phyloP scores from a whole-genome alignment of 2,329 filamentous ascomycete genomes.

The Monilinia aucupariae region DNA sequence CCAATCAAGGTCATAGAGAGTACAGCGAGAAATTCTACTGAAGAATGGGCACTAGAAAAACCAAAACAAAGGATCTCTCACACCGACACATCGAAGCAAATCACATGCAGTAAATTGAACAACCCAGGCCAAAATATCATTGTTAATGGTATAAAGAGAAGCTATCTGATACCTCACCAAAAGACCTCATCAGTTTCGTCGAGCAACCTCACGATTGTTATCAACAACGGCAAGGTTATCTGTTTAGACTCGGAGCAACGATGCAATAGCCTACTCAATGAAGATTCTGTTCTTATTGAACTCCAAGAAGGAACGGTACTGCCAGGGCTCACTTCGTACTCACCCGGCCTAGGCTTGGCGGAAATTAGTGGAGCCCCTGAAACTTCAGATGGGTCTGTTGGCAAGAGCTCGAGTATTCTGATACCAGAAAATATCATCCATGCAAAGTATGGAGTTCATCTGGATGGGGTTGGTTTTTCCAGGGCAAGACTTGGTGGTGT shows the following conservation, averaged over 20 bases:
- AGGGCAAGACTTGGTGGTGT: slow-evolving; percentile 42
- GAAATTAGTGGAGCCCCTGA: slow-evolving; percentile 44
- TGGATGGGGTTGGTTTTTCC: slow-evolving; percentile 40
- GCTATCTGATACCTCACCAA: slow-evolving; percentile 34
- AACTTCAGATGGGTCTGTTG: slow-evolving; percentile 44
- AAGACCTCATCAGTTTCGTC: slow-evolving; percentile 6
- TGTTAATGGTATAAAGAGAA: slow-evolving; percentile 38
- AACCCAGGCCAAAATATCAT: slow-evolving; percentile 31
- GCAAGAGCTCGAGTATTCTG: slow-evolving; percentile 27
- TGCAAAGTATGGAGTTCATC: slow-evolving; percentile 40
- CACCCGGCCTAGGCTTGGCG: slow-evolving; percentile 43
- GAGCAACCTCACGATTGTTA: slow-evolving; percentile 37
- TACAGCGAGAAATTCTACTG: slow-evolving; percentile 20
- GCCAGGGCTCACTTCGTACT: slow-evolving; percentile 46
- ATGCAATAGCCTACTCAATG: slow-evolving; percentile 32
- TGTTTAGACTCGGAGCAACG: slow-evolving; percentile 37
- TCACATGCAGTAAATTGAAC: slow-evolving; percentile 17
- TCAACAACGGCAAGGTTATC: slow-evolving; percentile 39
- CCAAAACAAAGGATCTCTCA: slow-evolving; percentile 26
- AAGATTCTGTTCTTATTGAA: slow-evolving; percentile 32
- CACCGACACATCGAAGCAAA: not conserved
- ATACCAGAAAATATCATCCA: slow-evolving; percentile 35
- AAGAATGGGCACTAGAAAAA: not conserved
- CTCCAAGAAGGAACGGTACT: slow-evolving; percentile 45
- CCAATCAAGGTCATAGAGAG: slow-evolving; percentile 34